Evolutionary conservation across 345 rosid species (phyloP).

Genomic region (Pistacia atlantica): DNA sequence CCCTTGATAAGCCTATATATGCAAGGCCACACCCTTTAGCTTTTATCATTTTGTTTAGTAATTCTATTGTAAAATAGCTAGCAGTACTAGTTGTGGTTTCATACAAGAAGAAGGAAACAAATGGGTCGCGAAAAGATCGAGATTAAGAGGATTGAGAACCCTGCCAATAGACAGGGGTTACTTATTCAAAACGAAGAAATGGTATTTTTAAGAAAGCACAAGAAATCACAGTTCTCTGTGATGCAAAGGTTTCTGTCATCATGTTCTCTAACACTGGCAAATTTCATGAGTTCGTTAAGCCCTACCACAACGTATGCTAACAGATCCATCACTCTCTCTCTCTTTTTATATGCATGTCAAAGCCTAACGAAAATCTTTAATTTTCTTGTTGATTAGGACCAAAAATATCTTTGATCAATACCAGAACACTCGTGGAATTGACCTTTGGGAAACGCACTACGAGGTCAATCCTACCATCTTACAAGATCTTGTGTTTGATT

Average conservation of each 20-base stretch:
- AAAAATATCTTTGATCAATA: too few relatives aligned
- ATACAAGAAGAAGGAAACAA: not conserved
- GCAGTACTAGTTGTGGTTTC: not conserved
- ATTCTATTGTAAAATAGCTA: not conserved
- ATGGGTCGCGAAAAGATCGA: constrained; percentile 68
- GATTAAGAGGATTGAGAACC: constrained; percentile 67
- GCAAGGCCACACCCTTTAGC: not conserved
- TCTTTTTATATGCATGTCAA: too few relatives aligned
- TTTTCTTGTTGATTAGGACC: too few relatives aligned
- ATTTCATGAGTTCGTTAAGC: constrained; percentile 53
- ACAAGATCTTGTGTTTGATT: constrained; percentile 15
- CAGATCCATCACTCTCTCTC: too few relatives aligned
- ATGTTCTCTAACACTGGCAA: constrained; percentile 53
- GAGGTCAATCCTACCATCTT: too few relatives aligned
- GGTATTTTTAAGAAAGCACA: constrained; percentile 70
- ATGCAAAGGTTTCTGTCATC: constrained; percentile 65
- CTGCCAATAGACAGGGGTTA: constrained; percentile 63
- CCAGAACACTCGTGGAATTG: too few relatives aligned
- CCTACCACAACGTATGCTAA: constrained; percentile 42
- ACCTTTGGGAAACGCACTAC: too few relatives aligned
- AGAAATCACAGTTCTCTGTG: constrained; percentile 70
- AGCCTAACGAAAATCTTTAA: too few relatives aligned
- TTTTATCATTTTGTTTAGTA: constrained; percentile 2
- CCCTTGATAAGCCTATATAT: constrained; percentile 3
- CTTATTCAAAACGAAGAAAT: constrained; percentile 61